Percentiles rank a stretch among this genome's conserved stretches.
Evolutionary conservation across 1,284 basidiomycete genomes (phyloP).

Genomic region (Caloboletus firmus): DNA sequence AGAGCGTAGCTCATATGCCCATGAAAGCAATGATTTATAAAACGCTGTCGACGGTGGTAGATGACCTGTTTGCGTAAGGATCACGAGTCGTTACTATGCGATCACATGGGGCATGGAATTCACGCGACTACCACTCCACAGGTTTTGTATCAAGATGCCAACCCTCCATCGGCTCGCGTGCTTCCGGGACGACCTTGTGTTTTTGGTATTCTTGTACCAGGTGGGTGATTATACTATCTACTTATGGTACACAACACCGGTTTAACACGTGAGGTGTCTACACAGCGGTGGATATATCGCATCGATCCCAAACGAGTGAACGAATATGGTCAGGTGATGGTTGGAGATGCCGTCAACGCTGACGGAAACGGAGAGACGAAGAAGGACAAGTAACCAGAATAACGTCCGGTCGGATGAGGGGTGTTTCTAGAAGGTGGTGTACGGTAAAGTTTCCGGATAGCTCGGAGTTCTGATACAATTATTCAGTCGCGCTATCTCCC

Average conservation of each 20-base stretch:
- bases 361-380: slow-evolving; percentile 45
- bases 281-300: slow-evolving; percentile 91
- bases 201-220: slow-evolving; percentile 84
- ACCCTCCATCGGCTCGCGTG: slow-evolving; percentile 87
- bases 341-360: slow-evolving; percentile 47
- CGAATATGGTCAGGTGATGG: slow-evolving; percentile 89
- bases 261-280: slow-evolving; percentile 14
- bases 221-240: slow-evolving; percentile 44
- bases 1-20: slow-evolving; percentile 90
- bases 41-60: slow-evolving; percentile 85
- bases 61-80: slow-evolving; percentile 87
- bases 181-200: slow-evolving; percentile 91
- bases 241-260: slow-evolving; percentile 5
- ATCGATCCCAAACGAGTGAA: slow-evolving; percentile 92
- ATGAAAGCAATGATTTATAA: slow-evolving; percentile 99
- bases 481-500: slow-evolving; percentile 18
- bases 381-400: slow-evolving; percentile 48
- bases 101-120: slow-evolving; percentile 20
- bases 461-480: not conserved
- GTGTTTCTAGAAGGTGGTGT: slow-evolving; percentile 4
- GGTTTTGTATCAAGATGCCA: slow-evolving; percentile 96
- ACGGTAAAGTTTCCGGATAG: not conserved
- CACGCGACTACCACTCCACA: slow-evolving; percentile 30
- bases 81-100: slow-evolving; percentile 15
- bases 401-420: slow-evolving; percentile 5